These are phyloP conservation scores for Verticillium alfalfae DNA, from an alignment of 2,329 filamentous ascomycete genomes.

Conservation along the genomic window DNA sequence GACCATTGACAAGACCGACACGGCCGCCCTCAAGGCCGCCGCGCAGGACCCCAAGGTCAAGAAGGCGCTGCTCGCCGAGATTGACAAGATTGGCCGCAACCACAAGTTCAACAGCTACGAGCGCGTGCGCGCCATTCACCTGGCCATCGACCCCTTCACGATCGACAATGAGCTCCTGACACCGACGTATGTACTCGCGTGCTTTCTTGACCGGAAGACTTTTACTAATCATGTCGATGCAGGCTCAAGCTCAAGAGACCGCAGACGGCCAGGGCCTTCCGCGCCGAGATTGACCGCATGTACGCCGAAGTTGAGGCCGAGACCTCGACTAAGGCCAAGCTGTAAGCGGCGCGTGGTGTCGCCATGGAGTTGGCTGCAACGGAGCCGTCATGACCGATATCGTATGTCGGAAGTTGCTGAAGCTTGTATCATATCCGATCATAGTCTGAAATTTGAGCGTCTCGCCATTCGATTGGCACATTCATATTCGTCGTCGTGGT, in stretches of 20 bases:
- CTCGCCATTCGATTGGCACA: background rate
- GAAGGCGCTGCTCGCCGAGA: conserved; percentile 68
- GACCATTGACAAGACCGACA: conserved; percentile 58
- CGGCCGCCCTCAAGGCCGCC: conserved; percentile 61
- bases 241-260: conserved; percentile 58
- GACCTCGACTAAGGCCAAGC: conserved; percentile 33
- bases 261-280: conserved; percentile 47
- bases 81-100: conserved; percentile 73
- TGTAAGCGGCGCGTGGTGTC: conserved; percentile 22
- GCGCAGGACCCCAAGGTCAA: conserved; percentile 65
- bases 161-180: conserved; percentile 89
- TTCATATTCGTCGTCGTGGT: background rate
- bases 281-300: conserved; percentile 48
- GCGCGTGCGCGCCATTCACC: conserved; percentile 65
- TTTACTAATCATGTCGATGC: background rate
- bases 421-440: background rate
- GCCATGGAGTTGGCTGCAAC: background rate
- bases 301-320: conserved; percentile 47
- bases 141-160: conserved; percentile 85
- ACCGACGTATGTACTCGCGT: conserved; percentile 63
- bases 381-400: background rate
- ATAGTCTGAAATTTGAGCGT: background rate
- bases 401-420: background rate
- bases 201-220: background rate
- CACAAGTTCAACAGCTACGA: conserved; percentile 93